Percentiles rank a stretch among this genome's conserved stretches.
These are phyloP conservation scores for Triticum monococcum DNA, from an alignment of 176 grass and related monocot genomes.

Conservation along the genomic window DNA sequence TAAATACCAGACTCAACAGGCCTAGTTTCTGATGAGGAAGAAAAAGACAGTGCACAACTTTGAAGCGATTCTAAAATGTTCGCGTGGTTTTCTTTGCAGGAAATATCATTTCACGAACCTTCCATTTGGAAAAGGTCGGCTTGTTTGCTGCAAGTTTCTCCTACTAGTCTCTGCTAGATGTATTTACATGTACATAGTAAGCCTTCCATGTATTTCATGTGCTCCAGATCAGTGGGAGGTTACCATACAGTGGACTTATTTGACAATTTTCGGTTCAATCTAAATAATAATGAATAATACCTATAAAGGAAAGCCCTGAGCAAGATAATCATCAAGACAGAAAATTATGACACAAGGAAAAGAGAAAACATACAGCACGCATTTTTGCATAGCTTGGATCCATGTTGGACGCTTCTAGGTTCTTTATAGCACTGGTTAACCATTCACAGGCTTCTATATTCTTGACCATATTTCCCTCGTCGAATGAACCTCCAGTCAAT, in stretches of 20 bases:
- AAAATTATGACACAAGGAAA: slow-evolving; percentile 6
- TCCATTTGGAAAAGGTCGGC: background rate
- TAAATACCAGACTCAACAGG: background rate
- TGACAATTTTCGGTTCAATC: background rate
- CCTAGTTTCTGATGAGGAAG: background rate
- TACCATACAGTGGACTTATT: background rate
- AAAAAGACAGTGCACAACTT: background rate
- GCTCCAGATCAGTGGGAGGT: background rate
- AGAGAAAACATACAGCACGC: slow-evolving; percentile 63
- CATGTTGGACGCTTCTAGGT: slow-evolving; percentile 80
- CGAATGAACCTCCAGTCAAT: slow-evolving; percentile 86
- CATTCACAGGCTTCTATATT: slow-evolving; percentile 98
- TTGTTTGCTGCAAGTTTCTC: background rate
- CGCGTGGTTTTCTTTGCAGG: background rate
- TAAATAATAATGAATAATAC: background rate
- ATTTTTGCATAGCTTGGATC: slow-evolving; percentile 81
- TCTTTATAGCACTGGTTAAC: slow-evolving; percentile 82
- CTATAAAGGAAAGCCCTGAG: background rate
- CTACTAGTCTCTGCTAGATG: background rate
- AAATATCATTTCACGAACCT: background rate
- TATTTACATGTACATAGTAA: background rate
- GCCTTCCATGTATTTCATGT: background rate
- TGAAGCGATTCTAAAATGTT: background rate
- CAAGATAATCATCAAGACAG: slow-evolving; percentile 1
- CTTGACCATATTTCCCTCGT: slow-evolving; percentile 80